Evolutionary conservation across 306 rosid species (phyloP), one percentile per base, ranked within the genome.

Genomic region (Elaeagnus macrophylla): DNA sequence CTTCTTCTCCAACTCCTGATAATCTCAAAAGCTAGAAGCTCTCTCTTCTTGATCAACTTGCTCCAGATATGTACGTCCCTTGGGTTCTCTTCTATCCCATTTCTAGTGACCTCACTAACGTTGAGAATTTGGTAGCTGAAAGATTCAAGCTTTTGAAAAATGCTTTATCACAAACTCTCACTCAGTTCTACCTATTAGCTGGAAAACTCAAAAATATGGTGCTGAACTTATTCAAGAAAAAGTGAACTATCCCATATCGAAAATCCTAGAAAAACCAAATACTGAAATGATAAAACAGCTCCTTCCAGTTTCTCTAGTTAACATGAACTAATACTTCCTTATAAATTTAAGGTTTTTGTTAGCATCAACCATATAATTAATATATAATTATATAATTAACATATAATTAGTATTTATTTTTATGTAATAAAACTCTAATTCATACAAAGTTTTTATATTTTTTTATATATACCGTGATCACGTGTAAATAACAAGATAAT

Each of bases 1-100:
- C 72, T 19, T 19, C 14, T 7, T 59, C 66, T 44, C 60, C 72
- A 37, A 52, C 66, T 39, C 61, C 72, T 7, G 41, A 20, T 3
- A 17, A 67, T 40, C 66, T 45, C 2, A 36, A 20, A 48, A 43
- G 42, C 20, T 59, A 36, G 60, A 53, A 59, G 44, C 54, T 67
- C 12, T 59, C 66, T 18, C 60, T 59, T 25, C 2, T 59, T 14
- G 66, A 60, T 36, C 66, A 67, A 40, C 51, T 59, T 41, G 15
- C 48, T 53, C 61, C 61, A 25, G 32, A n/a, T 38, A 41, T 62
- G 38, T 59, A 59, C 12, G 61, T 49, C 48, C 49, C 58, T 12
- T n/a, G 59, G 20, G 56, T 67, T 48, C 53, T 59, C 56, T 59
- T 67, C 61, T 67, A 59, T 42, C 54, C 43, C 14, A 14, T 10